Percentiles rank a stretch among this genome's conserved stretches.
Conservation (phyloP, 306 rosid genomes). For the Inga leiocalycina region DNA sequence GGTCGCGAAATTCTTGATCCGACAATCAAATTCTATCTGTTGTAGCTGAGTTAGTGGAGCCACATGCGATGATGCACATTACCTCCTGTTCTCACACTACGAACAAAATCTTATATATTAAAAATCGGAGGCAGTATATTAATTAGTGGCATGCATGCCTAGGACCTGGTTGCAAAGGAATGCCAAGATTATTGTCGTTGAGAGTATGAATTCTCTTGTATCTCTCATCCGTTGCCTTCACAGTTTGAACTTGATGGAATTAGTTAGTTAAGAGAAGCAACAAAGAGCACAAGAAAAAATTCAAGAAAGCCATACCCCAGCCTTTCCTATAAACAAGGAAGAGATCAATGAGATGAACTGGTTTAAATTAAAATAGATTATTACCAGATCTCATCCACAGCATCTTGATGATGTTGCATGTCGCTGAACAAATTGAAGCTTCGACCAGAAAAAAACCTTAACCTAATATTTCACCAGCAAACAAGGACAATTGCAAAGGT, state of each 20-base stretch:
- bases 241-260: not conserved
- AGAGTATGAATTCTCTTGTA: constrained; percentile 5
- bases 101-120: too few species aligned
- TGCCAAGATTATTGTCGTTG: constrained; percentile 41
- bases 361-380: not conserved
- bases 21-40: not conserved
- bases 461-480: not conserved
- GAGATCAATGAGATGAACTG: not conserved
- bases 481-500: not conserved
- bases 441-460: not conserved
- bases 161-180: not conserved
- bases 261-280: too few species aligned
- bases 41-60: not conserved
- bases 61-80: not conserved
- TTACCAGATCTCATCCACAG: not conserved
- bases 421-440: not conserved
- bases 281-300: not conserved
- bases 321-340: not conserved
- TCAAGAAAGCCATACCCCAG: not conserved
- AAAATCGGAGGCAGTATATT: too few species aligned
- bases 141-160: not conserved
- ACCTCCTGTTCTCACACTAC: too few species aligned
- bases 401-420: not conserved
- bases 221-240: constrained; percentile 21
- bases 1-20: not conserved